phyloP scores from a whole-genome alignment of 257 asterid species.

The Solanum piurae region DNA sequence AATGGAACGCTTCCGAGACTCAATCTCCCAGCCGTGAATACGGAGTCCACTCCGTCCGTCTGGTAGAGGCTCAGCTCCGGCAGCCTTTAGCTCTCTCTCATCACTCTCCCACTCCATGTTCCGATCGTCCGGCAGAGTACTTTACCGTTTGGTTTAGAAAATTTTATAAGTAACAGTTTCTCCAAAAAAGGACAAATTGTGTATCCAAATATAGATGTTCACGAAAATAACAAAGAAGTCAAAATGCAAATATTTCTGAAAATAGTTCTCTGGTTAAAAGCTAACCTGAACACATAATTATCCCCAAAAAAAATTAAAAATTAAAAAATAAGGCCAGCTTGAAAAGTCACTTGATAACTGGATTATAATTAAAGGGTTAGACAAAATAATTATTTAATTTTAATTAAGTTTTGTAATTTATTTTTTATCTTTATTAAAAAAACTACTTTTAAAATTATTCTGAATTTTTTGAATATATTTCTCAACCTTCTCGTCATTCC shows the following conservation, averaged over 20 bases:
- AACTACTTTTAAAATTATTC: no score
- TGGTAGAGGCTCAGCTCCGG: conserved; percentile 31
- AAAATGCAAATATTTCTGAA: neutral
- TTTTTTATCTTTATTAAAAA: no score
- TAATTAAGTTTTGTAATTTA: no score
- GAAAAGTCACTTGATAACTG: no score
- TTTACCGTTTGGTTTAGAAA: neutral
- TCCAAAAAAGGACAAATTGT: neutral
- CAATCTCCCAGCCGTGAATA: conserved; percentile 66
- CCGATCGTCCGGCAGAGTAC: neutral
- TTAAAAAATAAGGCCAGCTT: neutral
- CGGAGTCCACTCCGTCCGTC: conserved; percentile 31
- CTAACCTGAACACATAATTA: neutral
- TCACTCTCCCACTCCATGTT: conserved; percentile 31
- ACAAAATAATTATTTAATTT: neutral
- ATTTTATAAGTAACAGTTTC: neutral
- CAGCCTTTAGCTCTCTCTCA: conserved; percentile 28
- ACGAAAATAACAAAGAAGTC: neutral
- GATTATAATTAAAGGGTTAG: neutral
- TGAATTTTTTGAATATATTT: no score
- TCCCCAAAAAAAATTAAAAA: neutral
- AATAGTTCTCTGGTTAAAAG: neutral
- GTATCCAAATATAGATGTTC: neutral
- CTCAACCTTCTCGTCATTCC: neutral
- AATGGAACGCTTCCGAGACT: conserved; percentile 67